These are phyloP conservation scores for Sugiyamaella valdiviana DNA, from an alignment of 805 yeast species.

Conservation along the genomic window DNA sequence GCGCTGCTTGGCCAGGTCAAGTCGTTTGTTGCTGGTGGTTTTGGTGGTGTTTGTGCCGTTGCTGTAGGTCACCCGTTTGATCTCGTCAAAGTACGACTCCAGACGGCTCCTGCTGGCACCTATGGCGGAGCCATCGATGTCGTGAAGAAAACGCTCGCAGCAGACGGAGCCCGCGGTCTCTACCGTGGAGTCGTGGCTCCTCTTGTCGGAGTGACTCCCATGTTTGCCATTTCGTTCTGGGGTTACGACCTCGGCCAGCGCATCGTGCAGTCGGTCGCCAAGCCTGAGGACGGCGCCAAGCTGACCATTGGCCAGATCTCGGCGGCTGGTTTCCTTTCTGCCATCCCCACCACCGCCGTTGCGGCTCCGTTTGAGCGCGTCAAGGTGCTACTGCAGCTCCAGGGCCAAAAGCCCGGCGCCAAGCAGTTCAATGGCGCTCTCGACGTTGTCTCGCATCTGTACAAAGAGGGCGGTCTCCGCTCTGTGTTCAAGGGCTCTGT, in stretches of 20 bases:
- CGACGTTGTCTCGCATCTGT: constrained; percentile 59
- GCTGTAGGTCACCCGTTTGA: constrained; percentile 96
- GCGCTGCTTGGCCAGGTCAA: constrained; percentile 65
- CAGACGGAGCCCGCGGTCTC: constrained; percentile 72
- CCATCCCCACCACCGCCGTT: constrained; percentile 88
- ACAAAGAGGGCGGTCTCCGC: constrained; percentile 71
- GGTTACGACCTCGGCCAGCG: constrained; percentile 92
- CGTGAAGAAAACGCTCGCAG: constrained; percentile 60
- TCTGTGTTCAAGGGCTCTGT: constrained; percentile 87
- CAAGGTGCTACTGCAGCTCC: constrained; percentile 86
- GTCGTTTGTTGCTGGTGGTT: constrained; percentile 88
- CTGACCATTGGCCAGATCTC: constrained; percentile 68
- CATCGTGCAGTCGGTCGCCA: constrained; percentile 42
- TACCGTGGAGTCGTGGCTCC: constrained; percentile 96
- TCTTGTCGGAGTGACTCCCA: constrained; percentile 92
- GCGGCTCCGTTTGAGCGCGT: constrained; percentile 98
- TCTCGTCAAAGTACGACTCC: constrained; percentile 83
- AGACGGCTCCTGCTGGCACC: constrained; percentile 59
- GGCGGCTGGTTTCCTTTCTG: constrained; percentile 90
- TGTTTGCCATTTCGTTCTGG: constrained; percentile 98
- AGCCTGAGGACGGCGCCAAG: constrained; percentile 24
- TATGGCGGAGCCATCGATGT: constrained; percentile 59
- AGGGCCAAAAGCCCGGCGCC: constrained; percentile 41
- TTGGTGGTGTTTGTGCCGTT: constrained; percentile 95
- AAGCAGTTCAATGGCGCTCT: constrained; percentile 43